Conservation (phyloP, 805 yeast genomes). For the Ogataea corticis region DNA sequence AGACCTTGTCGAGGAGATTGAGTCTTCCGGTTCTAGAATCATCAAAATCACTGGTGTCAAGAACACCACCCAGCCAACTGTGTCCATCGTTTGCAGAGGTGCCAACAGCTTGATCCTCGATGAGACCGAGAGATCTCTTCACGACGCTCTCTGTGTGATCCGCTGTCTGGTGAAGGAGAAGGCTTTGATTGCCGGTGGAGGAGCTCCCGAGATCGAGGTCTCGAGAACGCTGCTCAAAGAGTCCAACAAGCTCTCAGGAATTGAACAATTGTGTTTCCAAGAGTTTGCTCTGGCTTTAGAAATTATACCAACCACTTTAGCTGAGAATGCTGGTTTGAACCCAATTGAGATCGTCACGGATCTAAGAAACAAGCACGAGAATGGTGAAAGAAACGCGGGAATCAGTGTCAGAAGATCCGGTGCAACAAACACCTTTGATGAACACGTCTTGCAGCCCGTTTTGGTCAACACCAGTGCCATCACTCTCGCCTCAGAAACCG, state of each 20-base stretch:
- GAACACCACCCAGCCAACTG: constrained; percentile 60
- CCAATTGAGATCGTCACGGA: constrained; percentile 92
- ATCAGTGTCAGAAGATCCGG: constrained; percentile 93
- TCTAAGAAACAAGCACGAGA: constrained; percentile 84
- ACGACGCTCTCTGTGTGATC: constrained; percentile 94
- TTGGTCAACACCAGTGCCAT: constrained; percentile 93
- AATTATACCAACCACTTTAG: constrained; percentile 89
- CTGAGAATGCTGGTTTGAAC: constrained; percentile 93
- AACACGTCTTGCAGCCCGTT: constrained; percentile 95
- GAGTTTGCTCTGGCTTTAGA: constrained; percentile 92
- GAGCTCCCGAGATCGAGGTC: constrained; percentile 94
- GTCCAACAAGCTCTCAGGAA: constrained; percentile 72
- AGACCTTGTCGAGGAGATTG: constrained; percentile 88
- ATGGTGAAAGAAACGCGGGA: constrained; percentile 92
- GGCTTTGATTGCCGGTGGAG: constrained; percentile 97
- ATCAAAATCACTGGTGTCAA: constrained; percentile 86
- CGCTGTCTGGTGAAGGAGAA: constrained; percentile 85
- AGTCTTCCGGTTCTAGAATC: constrained; percentile 84
- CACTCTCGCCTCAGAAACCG: constrained; percentile 93
- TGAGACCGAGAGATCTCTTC: constrained; percentile 96
- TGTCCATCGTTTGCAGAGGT: constrained; percentile 91
- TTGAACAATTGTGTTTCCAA: constrained; percentile 86
- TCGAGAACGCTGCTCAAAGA: constrained; percentile 73
- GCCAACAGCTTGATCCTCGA: constrained; percentile 88
- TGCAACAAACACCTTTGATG: constrained; percentile 86